Conservation (phyloP, 768 basidiomycete genomes). For the Mycena belliarum region DNA sequence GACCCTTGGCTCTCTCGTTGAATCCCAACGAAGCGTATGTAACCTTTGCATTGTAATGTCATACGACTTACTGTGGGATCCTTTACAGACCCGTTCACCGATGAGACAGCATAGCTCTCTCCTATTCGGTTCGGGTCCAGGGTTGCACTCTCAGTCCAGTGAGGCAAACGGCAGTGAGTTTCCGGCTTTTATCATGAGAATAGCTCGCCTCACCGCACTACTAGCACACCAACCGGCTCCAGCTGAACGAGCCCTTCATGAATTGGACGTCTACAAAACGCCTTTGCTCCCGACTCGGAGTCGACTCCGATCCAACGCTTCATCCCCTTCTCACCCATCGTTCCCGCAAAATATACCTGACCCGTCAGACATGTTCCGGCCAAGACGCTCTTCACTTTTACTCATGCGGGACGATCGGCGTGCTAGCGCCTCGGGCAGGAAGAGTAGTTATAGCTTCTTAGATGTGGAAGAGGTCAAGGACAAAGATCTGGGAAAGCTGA, state of each 20-base stretch:
- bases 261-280: constrained; percentile 77
- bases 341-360: constrained; percentile 34
- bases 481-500: constrained; percentile 36
- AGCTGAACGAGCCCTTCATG: constrained; percentile 68
- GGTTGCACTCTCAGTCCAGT: constrained; percentile 29
- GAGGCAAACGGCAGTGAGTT: constrained; percentile 34
- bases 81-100: constrained; percentile 48
- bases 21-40: constrained; percentile 58
- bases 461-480: constrained; percentile 28
- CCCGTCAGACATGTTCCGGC: constrained; percentile 65
- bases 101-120: constrained; percentile 54
- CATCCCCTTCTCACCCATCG: constrained; percentile 34
- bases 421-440: constrained; percentile 48
- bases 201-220: constrained; percentile 8
- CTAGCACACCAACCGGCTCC: constrained; percentile 42
- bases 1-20: constrained; percentile 61
- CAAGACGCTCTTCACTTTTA: constrained; percentile 44
- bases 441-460: constrained; percentile 22
- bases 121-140: constrained; percentile 39
- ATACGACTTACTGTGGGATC: background rate
- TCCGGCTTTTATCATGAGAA: background rate
- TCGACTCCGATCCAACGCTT: constrained; percentile 36
- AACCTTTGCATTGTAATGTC: background rate
- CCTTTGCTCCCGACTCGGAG: constrained; percentile 69
- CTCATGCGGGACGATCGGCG: constrained; percentile 65